phyloP scores from a whole-genome alignment of 2,329 filamentous ascomycete genomes.

The Aspergillus novofumigatus region DNA sequence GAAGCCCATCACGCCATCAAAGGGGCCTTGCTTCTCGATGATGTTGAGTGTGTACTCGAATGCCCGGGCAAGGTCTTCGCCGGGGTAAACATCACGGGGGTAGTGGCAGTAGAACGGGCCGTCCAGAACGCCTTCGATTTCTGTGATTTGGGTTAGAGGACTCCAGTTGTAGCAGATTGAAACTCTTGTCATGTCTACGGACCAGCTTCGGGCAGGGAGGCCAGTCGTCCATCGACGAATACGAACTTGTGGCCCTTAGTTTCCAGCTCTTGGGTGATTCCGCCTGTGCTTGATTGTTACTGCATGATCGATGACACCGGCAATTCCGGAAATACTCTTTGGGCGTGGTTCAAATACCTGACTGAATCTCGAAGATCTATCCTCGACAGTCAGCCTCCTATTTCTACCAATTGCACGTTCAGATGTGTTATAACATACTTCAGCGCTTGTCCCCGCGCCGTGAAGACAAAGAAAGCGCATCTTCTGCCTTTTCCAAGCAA shows the following conservation, averaged over 20 bases:
- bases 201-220: conserved; percentile 25
- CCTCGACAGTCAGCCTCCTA: background rate
- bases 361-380: conserved; percentile 34
- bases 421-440: conserved; percentile 16
- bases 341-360: conserved; percentile 13
- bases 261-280: conserved; percentile 24
- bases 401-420: background rate
- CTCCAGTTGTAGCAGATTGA: background rate
- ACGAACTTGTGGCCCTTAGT: conserved; percentile 25
- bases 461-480: conserved; percentile 34
- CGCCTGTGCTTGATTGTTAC: conserved; percentile 19
- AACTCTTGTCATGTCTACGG: background rate
- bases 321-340: background rate
- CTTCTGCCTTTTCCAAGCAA: background rate
- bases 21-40: conserved; percentile 25
- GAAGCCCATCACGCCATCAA: conserved; percentile 31
- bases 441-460: conserved; percentile 27
- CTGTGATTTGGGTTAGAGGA: conserved; percentile 11
- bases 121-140: conserved; percentile 26
- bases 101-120: conserved; percentile 33
- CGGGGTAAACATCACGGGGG: conserved; percentile 17
- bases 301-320: background rate
- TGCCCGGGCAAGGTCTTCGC: conserved; percentile 20
- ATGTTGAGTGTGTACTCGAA: conserved; percentile 21
- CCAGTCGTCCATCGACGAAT: conserved; percentile 25